A percentile compares a stretch with the other conserved stretches of the same genome.
Conservation (phyloP, 495 filamentous ascomycete species). For the Aspergillus bridgeri region DNA sequence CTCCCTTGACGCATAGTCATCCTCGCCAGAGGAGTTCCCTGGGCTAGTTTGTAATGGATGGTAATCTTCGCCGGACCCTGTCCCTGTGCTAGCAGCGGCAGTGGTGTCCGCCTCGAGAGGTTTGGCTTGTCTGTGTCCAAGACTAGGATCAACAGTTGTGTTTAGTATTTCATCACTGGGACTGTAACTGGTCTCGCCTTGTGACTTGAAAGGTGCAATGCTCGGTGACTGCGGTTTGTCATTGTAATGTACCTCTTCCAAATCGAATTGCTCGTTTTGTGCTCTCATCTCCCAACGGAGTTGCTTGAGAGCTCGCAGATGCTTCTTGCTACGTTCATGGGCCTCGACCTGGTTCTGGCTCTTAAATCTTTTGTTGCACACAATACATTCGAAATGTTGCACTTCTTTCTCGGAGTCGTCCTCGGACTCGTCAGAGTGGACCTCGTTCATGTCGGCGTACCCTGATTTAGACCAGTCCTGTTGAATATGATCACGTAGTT, state of each 20-base stretch:
- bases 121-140: background rate
- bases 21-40: constrained; percentile 19
- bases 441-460: constrained; percentile 51
- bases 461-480: constrained; percentile 75
- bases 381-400: constrained; percentile 79
- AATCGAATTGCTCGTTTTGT: constrained; percentile 55
- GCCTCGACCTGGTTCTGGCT: constrained; percentile 86
- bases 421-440: constrained; percentile 56
- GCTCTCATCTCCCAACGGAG: constrained; percentile 77
- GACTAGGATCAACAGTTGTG: background rate
- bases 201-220: background rate
- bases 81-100: background rate
- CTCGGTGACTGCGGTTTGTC: background rate
- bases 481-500: constrained; percentile 58
- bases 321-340: constrained; percentile 97
- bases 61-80: background rate
- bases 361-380: constrained; percentile 89
- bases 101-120: background rate
- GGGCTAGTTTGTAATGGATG: background rate
- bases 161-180: background rate
- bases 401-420: constrained; percentile 52
- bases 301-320: constrained; percentile 77
- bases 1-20: constrained; percentile 48
- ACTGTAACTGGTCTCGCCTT: background rate
- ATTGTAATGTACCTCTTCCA: constrained; percentile 10